Evolutionary conservation across 371 early-diverging fungal species (phyloP), one percentile per base, ranked within the genome.

Genomic region (Paraphysoderma sedebokerense): DNA sequence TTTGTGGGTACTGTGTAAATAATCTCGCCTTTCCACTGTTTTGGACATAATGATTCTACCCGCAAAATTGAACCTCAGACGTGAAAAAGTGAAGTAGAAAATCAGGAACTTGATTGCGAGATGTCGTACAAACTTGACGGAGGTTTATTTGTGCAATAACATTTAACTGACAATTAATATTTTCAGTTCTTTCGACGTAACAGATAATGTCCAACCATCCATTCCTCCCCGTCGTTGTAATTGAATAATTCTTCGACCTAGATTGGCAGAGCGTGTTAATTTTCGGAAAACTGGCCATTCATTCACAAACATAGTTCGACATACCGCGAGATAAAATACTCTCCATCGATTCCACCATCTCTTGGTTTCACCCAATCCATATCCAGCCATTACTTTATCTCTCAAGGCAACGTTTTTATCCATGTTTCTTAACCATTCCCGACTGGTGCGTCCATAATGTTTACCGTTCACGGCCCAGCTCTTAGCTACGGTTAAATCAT

Each of bases 261-360:
- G n/a, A n/a, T n/a, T n/a, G n/a, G n/a, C n/a, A n/a, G n/a, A n/a
- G n/a, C n/a, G n/a, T n/a, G n/a, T n/a, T n/a, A n/a, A n/a, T n/a
- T n/a, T n/a, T n/a, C n/a, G n/a, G n/a, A n/a, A n/a, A n/a, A n/a
- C n/a, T n/a, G n/a, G n/a, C n/a, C n/a, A n/a, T n/a, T n/a, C n/a
- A n/a, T n/a, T n/a, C n/a, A n/a, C n/a, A n/a, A n/a, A n/a, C n/a
- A n/a, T n/a, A n/a, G n/a, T n/a, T n/a, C n/a, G n/a, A n/a, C n/a
- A n/a, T n/a, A n/a, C 56, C 1, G 69, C 48, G 17, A 76, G 23
- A 53, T 72, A 75, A 51, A 76, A 76, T 24, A 72, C 53, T 13
- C 76, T 39, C 78, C 76, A 76, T 11, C 73, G 44, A 20, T 72
- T 40, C 37, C 65, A 72, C 74, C 76, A 73, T 26, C 50, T 44